Percentiles rank a stretch among this genome's conserved stretches.
Conservation (phyloP, 805 yeast genomes). For the Candida sithepensis region DNA sequence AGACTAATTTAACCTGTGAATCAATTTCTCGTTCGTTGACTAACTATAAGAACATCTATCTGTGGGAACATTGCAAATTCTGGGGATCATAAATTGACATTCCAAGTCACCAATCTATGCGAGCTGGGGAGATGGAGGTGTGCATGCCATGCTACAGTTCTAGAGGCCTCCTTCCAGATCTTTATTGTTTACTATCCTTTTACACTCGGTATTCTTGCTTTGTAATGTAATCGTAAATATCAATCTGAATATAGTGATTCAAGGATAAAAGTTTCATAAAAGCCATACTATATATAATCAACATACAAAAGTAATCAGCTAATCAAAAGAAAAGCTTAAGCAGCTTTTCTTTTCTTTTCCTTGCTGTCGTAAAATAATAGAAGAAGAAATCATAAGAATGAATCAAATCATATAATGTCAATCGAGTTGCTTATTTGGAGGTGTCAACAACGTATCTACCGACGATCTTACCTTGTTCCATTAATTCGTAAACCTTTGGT, state of each 20-base stretch:
- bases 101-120: too few species aligned
- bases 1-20: too few species aligned
- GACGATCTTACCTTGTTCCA: conserved; percentile 60
- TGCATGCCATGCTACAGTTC: neutral
- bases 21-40: too few species aligned
- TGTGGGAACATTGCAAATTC: too few species aligned
- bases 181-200: neutral
- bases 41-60: too few species aligned
- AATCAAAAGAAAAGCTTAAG: neutral
- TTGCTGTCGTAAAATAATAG: neutral
- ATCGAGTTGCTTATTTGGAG: conserved; percentile 20
- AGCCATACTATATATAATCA: neutral
- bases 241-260: neutral
- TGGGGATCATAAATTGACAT: too few species aligned
- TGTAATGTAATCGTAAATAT: neutral
- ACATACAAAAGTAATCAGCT: neutral
- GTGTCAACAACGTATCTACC: conserved; percentile 67
- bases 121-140: too few species aligned
- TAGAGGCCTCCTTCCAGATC: neutral
- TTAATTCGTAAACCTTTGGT: conserved; percentile 44
- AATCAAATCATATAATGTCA: neutral
- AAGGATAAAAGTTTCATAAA: neutral
- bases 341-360: neutral
- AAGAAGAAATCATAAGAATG: neutral
- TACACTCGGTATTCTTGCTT: neutral